Evolutionary conservation across 2,329 filamentous ascomycete species (phyloP).

Genomic region (Venturia effusa): DNA sequence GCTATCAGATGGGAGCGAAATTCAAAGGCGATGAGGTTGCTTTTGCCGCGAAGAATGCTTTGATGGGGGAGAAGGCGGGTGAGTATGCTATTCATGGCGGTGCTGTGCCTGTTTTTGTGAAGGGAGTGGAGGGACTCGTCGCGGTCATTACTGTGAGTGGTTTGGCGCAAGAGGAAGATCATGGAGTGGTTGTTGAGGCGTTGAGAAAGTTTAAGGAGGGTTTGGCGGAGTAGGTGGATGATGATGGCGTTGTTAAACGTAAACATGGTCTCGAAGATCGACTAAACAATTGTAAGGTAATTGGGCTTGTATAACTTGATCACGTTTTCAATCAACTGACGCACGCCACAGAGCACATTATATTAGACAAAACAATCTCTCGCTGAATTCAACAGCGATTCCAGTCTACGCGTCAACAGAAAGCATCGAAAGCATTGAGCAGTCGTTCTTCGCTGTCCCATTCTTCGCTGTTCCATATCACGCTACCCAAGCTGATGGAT

Average conservation of each 20-base stretch:
- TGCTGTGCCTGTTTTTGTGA: constrained; percentile 60
- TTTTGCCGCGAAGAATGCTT: constrained; percentile 55
- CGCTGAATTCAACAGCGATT: background rate
- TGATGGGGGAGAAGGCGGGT: constrained; percentile 42
- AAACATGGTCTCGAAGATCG: background rate
- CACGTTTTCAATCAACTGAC: too few species aligned
- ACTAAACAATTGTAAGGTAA: too few species aligned
- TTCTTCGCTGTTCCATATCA: too few species aligned
- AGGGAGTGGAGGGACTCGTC: constrained; percentile 63
- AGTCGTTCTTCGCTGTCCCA: too few species aligned
- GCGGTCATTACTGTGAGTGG: constrained; percentile 68
- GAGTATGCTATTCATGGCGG: constrained; percentile 72
- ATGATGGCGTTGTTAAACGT: too few species aligned
- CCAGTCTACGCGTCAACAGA: background rate
- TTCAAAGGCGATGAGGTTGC: constrained; percentile 50
- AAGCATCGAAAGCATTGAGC: background rate
- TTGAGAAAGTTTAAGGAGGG: constrained; percentile 41
- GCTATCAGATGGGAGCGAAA: constrained; percentile 63
- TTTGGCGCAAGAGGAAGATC: constrained; percentile 66
- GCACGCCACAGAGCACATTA: background rate
- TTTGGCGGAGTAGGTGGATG: background rate
- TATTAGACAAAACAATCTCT: background rate
- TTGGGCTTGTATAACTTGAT: too few species aligned
- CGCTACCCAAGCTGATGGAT: too few species aligned
- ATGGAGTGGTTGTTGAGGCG: constrained; percentile 62